Evolutionary conservation across 2,329 filamentous ascomycete species (phyloP).

Genomic region (Claviceps maximensis): DNA sequence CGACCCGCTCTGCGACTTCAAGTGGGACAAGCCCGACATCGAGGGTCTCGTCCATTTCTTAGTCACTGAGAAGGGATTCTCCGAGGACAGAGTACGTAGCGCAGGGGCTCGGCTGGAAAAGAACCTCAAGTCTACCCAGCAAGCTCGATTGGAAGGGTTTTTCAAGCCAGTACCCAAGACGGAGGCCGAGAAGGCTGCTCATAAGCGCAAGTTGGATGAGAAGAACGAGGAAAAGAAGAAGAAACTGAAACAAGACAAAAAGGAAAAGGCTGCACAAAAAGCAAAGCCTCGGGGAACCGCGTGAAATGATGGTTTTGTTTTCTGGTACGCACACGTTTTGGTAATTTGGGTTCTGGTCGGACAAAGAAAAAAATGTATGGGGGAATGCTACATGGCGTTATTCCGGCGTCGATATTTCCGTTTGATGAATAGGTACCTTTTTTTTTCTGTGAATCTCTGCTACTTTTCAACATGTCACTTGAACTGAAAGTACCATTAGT

Average conservation of each 20-base stretch:
- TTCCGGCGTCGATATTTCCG: no score
- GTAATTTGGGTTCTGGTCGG: no score
- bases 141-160: slow-evolving; percentile 86
- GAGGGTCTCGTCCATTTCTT: slow-evolving; percentile 83
- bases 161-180: slow-evolving; percentile 90
- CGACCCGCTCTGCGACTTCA: slow-evolving; percentile 84
- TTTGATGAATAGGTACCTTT: no score
- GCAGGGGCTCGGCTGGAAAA: slow-evolving; percentile 72
- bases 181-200: slow-evolving; percentile 64
- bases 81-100: slow-evolving; percentile 77
- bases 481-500: no score
- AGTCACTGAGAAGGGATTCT: slow-evolving; percentile 92
- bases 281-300: slow-evolving; percentile 62
- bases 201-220: slow-evolving; percentile 91
- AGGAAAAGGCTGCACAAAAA: slow-evolving; percentile 88
- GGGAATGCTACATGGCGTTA: no score
- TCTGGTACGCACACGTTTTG: no score
- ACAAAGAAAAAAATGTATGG: no score
- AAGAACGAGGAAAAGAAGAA: slow-evolving; percentile 90
- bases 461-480: no score
- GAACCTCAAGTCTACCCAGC: slow-evolving; percentile 81
- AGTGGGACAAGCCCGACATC: slow-evolving; percentile 89
- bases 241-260: slow-evolving; percentile 85
- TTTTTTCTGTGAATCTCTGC: no score
- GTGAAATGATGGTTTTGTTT: slow-evolving; percentile 13